Base-by-base conservation (phyloP, 768 basidiomycete genomes). In the Mycena amicta region DNA sequence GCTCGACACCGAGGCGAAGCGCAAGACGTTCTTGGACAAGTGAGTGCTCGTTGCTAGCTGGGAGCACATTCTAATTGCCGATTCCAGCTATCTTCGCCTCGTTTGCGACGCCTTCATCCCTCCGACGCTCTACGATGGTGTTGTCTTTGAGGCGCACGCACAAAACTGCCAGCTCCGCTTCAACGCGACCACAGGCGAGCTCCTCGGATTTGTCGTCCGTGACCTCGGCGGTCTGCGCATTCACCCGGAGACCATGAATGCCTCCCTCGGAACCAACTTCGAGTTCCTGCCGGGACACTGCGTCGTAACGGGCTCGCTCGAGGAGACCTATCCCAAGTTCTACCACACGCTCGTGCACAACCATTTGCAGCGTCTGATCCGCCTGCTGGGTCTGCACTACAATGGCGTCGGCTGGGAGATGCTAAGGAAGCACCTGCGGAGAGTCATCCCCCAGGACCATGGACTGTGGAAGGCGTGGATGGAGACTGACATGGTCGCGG, bases 331-430 rank as follows among this genome's bases (percentile, higher is more conserved):
- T 51, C 78, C 80, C 11, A 84, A 83, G 61, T 80, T 85, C 65
- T 84, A 86, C 62, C 83, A 85, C 66, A 85, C 83, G 1, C 79
- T 84, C 50, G 72, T 86, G 18, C 83, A 85, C 66, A 84, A 83
- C 67, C 84, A 86, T 59, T 71, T 85, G 22, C 84, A 86, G 67
- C 79, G 83, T 20, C 67, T 86, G 28, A 82, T 82, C 22, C 76
- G 84, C 26, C 69, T 84, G 6, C 76, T 86, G 20, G 79, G 76
- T 3, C 66, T 84, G 61, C 84, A 86, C 64, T 71, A 75, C 55
- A 76, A 80, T 64, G 84, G 83, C 3, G 66, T 70, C 33, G 84
- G 81, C 11, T 85, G 82, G 80, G 75, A 74, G 50, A 73, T 82
- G 54, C 72, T 86, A 22, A 73, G 83, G 59, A 65, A 68, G 50